Evolutionary conservation across 345 rosid genomes (phyloP).

Genomic region (Arabis alpina): DNA sequence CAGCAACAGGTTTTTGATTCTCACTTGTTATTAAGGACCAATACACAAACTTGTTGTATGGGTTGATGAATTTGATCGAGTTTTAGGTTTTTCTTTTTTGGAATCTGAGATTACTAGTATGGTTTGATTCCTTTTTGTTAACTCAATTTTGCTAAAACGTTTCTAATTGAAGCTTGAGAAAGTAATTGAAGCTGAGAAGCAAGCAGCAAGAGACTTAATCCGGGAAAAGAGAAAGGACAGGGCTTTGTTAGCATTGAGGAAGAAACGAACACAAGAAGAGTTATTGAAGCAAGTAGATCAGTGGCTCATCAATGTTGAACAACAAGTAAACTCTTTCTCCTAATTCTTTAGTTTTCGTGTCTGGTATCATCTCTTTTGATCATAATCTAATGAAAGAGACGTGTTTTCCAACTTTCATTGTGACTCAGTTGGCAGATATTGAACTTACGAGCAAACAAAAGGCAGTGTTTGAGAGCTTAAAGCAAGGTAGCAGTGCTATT

Average conservation of each 20-base stretch:
- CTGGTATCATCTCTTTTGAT: not conserved
- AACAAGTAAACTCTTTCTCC: constrained; percentile 59
- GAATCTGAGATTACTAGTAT: constrained; percentile 17
- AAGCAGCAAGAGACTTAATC: constrained; percentile 87
- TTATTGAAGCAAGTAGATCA: constrained; percentile 87
- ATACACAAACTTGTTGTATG: not conserved
- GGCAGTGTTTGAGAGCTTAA: constrained; percentile 91
- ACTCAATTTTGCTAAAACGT: not conserved
- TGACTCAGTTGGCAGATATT: constrained; percentile 83
- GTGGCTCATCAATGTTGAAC: constrained; percentile 96
- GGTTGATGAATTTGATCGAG: constrained; percentile 10
- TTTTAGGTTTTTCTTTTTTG: not conserved
- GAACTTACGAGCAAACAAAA: constrained; percentile 96
- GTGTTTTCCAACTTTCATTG: constrained; percentile 10
- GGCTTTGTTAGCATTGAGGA: constrained; percentile 91
- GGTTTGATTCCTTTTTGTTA: not conserved
- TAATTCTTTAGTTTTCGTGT: not conserved
- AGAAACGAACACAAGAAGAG: constrained; percentile 94
- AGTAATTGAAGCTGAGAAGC: constrained; percentile 88
- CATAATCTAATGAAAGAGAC: not conserved
- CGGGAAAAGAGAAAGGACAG: constrained; percentile 80
- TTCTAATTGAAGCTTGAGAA: constrained; percentile 59
- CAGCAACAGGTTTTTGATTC: constrained; percentile 72
- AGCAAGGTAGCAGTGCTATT: constrained; percentile 77
- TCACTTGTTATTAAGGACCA: too few species aligned